These are phyloP conservation scores for Azolla pinnata DNA, from an alignment of 75 land plant species.

Conservation along the genomic window DNA sequence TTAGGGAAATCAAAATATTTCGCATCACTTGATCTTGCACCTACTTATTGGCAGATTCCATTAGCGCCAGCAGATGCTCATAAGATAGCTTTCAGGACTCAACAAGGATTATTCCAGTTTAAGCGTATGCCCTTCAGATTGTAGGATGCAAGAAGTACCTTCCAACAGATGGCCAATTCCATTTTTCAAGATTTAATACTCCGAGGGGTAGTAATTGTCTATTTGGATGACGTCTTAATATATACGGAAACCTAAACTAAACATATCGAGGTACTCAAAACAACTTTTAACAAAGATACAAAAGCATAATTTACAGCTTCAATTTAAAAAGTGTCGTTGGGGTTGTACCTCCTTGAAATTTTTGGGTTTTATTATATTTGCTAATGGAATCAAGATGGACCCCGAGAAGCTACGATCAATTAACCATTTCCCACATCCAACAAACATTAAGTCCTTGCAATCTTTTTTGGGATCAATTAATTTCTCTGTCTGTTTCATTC, in stretches of 20 bases:
- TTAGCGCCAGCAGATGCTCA: slow-evolving; percentile 8
- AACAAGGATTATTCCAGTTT: slow-evolving; percentile 1
- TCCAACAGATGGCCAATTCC: slow-evolving; percentile 8
- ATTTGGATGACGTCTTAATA: slow-evolving; percentile 20
- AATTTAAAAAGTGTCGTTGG: slow-evolving; percentile 9
- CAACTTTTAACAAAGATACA: neutral
- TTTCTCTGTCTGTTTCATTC: too few species aligned
- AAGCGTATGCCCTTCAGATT: neutral
- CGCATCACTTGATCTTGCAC: slow-evolving; percentile 7
- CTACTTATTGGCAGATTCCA: neutral
- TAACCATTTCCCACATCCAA: slow-evolving; percentile 8
- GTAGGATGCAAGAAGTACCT: slow-evolving; percentile 8
- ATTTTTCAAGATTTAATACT: slow-evolving; percentile 7
- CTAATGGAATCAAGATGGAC: slow-evolving; percentile 6
- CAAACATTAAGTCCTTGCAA: neutral
- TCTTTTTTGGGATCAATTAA: neutral
- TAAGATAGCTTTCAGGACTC: slow-evolving; percentile 12
- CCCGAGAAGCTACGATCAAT: slow-evolving; percentile 2
- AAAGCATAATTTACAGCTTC: slow-evolving; percentile 1
- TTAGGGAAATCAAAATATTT: neutral
- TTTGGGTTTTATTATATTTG: slow-evolving; percentile 10
- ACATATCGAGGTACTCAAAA: slow-evolving; percentile 10
- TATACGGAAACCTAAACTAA: slow-evolving; percentile 1
- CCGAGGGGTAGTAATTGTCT: slow-evolving; percentile 4
- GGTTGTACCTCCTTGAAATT: slow-evolving; percentile 2